Evolutionary conservation across 129 eudicot species (phyloP), one percentile per base, ranked within the genome.

Genomic region (Pittosporum tobira): DNA sequence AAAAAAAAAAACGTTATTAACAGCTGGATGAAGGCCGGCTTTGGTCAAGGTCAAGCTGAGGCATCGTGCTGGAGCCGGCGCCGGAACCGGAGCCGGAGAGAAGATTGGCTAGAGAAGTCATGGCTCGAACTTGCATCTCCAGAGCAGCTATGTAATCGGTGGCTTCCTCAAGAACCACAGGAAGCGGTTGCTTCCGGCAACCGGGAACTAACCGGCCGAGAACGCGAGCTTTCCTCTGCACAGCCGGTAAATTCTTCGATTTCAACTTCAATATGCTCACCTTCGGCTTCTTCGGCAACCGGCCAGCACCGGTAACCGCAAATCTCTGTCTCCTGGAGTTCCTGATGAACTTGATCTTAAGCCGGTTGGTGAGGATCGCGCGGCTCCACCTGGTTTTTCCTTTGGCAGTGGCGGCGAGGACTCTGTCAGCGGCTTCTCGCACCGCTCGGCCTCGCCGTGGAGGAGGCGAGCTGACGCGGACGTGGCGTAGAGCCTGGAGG

Each of bases 321-420:
- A 63, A 72, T 64, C 81, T 69, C 71, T 74, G 77, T 37, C 81
- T 73, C 53, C 62, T 75, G 37, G 57, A 70, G 22, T 57, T 73
- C 75, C 79, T 88, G 81, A 79, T 72, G 52, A 84, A 84, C 65
- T 81, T 88, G 23, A 88, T 57, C 67, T 84, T 84, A 28, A 88
- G 74, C 75, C 91, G 79, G 45, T 67, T 84, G 1, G 78, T 84
- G 30, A 88, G 72, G 6, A 88, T 84, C 6, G 94, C 96, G 3
- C 96, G 84, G 85, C 96, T 88, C 96, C 96, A 88, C 34, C 96
- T 67, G 11, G 88, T 77, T 37, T 87, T 81, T 2, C 96, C 88
- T 64, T 70, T 84, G 3, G 94, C 96, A 20, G 96, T 67, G 21
- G 71, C 79, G 13, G 96, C 96, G 4, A 88, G 65, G 42, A 72